Percentiles rank a stretch among this genome's conserved stretches.
phyloP scores from a whole-genome alignment of 371 early-diverging fungal genomes.

The Rhizopus microsporus region DNA sequence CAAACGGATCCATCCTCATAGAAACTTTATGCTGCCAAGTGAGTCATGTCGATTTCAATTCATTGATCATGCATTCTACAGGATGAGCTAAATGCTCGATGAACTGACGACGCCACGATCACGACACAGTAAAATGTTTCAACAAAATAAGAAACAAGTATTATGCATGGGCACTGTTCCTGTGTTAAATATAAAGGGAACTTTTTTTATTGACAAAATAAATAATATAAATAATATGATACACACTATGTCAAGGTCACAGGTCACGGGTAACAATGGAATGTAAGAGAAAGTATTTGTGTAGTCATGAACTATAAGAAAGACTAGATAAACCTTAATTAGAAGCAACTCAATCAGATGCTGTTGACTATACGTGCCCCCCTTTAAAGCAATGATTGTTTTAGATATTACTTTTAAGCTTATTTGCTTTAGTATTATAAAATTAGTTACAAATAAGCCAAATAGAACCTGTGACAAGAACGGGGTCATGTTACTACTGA shows the following conservation, averaged over 20 bases:
- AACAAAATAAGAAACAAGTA: too few species aligned
- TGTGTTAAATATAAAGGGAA: too few species aligned
- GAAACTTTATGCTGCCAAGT: conserved; percentile 89
- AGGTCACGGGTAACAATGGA: neutral
- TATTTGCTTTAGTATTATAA: neutral
- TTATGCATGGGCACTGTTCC: too few species aligned
- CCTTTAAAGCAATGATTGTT: too few species aligned
- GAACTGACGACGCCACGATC: conserved; percentile 77
- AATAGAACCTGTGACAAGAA: neutral
- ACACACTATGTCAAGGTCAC: conserved; percentile 1
- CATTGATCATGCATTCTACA: conserved; percentile 79
- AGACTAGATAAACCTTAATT: neutral
- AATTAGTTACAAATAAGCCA: neutral
- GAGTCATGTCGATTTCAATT: conserved; percentile 78
- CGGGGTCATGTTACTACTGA: conserved; percentile 1
- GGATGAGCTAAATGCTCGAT: conserved; percentile 82
- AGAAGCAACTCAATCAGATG: too few species aligned
- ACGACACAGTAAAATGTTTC: conserved; percentile 52
- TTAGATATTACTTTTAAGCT: too few species aligned
- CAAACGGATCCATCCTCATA: conserved; percentile 79
- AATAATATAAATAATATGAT: too few species aligned
- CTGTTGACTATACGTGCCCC: too few species aligned
- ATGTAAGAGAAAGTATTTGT: neutral
- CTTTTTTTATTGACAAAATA: too few species aligned
- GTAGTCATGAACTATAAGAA: neutral